These are phyloP conservation scores for Leucosporidium yakuticum DNA, from an alignment of 768 basidiomycete genomes.

Conservation along the genomic window DNA sequence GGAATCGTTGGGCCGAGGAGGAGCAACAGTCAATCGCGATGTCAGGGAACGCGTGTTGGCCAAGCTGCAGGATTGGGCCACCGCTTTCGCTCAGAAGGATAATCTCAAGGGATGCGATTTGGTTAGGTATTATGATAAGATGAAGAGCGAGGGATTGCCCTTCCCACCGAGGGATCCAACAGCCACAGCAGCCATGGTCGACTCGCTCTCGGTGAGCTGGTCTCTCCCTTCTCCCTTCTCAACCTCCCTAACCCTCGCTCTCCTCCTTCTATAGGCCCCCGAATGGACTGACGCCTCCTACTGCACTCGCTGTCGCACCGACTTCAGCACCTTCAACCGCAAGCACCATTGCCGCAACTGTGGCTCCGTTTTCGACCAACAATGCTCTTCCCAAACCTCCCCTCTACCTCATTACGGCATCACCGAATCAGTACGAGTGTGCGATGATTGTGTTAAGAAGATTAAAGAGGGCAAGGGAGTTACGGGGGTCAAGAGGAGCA, in stretches of 20 bases:
- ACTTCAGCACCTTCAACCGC: constrained; percentile 90
- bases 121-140: constrained; percentile 60
- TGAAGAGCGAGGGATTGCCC: constrained; percentile 64
- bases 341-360: constrained; percentile 99
- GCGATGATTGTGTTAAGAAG: constrained; percentile 82
- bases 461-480: constrained; percentile 42
- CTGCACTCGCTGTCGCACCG: constrained; percentile 81
- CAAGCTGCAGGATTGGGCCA: constrained; percentile 86
- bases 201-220: constrained; percentile 61
- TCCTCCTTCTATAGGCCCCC: constrained; percentile 50
- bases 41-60: constrained; percentile 74
- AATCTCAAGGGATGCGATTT: constrained; percentile 67
- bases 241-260: constrained; percentile 33
- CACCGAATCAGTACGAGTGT: constrained; percentile 83
- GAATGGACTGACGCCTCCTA: constrained; percentile 92
- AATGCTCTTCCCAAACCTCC: constrained; percentile 77
- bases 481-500: constrained; percentile 27
- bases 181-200: constrained; percentile 76
- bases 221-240: constrained; percentile 33
- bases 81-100: constrained; percentile 77
- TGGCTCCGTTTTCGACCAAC: constrained; percentile 91
- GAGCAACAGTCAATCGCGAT: constrained; percentile 53
- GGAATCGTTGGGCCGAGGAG: constrained; percentile 22
- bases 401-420: constrained; percentile 91
- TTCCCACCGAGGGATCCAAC: constrained; percentile 75